Base-by-base conservation (phyloP, 345 rosid species). In the Brassica nigra region DNA sequence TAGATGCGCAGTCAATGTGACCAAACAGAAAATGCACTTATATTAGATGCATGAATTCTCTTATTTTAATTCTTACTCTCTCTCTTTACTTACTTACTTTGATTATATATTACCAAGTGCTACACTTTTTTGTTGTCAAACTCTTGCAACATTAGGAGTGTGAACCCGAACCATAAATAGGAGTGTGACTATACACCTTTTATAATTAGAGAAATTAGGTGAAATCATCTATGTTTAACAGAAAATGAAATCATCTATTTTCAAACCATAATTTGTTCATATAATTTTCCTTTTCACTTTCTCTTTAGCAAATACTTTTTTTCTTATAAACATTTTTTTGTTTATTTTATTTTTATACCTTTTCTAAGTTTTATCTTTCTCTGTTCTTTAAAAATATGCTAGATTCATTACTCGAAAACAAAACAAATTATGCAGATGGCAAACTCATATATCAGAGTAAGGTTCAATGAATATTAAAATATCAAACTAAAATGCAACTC, bases 1-100 rank as follows among this genome's bases (percentile, higher is more conserved):
- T 74, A 80, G 83, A 74, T 68, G 78, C 75, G 75, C 83, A 74
- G 83, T 73, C 78, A 78, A 57, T 69, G 79, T n/a, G 57, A 80
- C 66, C 76, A 74, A 61, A 80, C 79, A 70, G 23, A 54, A 80
- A 70, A 75, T 69, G 72, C 76, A 79, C 73, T 71, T 70, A 59
- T 27, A 5, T 23, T 70, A n/a, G 62, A 47, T 73, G 0, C 62
- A 47, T 73, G 1, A 66, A 5, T 68, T 74, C 54, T 47, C 12
- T 27, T 9, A 3, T 29, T 39, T 20, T 58, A 18, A 6, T 70
- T 37, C 47, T 9, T 28, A 9, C n/a, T 39, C 10, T 44, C 57
- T 34, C 39, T 49, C 57, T 49, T 8, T 49, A n/a, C n/a, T 49
- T n/a, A 49, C 57, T 4, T n/a, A 14, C 54, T 47, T 47, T 14